Evolutionary conservation across 257 asterid species (phyloP).

Genomic region (Ligustrum vulgare): DNA sequence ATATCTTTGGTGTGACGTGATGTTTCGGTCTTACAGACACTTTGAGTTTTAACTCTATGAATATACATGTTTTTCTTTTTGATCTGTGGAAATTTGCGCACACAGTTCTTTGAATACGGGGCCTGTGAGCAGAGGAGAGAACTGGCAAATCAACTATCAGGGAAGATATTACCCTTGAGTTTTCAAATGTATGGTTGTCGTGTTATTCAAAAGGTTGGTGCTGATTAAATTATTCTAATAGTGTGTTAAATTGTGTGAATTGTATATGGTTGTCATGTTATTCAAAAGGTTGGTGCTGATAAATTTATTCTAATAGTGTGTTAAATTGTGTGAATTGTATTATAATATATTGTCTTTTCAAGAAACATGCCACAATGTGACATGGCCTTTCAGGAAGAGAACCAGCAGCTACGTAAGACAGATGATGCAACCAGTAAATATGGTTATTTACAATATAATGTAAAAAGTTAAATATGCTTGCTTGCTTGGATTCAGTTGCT

Average conservation of each 20-base stretch:
- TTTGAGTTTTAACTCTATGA: not conserved
- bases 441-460: not conserved
- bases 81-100: constrained; percentile 24
- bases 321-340: not conserved
- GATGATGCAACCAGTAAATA: not conserved
- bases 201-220: constrained; percentile 85
- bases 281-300: constrained; percentile 71
- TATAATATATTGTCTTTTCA: not conserved
- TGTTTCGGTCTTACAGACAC: not conserved
- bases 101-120: constrained; percentile 33
- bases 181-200: constrained; percentile 98
- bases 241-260: constrained; percentile 10
- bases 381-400: not conserved
- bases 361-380: not conserved
- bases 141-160: constrained; percentile 68
- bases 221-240: constrained; percentile 7
- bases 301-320: constrained; percentile 11
- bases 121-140: constrained; percentile 71
- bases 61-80: constrained; percentile 2
- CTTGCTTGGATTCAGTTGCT: not conserved
- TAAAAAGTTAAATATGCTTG: not conserved
- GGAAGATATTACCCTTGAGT: constrained; percentile 72
- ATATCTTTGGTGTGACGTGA: not conserved
- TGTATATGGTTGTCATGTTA: constrained; percentile 78
- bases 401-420: not conserved